Conservation (phyloP, 352 stramenopile genomes). For the Aphanomyces invadans region DNA sequence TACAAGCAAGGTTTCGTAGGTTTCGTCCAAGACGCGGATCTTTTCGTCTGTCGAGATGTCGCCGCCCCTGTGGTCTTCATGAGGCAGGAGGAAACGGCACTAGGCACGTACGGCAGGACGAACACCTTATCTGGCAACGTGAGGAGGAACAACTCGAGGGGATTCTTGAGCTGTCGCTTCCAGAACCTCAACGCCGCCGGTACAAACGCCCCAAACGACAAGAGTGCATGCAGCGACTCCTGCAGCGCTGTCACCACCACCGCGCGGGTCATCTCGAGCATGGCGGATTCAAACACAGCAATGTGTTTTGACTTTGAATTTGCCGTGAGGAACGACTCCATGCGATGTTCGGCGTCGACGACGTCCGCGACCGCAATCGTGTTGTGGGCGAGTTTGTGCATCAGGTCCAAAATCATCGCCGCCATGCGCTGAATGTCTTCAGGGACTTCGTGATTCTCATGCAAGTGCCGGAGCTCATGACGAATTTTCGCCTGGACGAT, state of each 20-base stretch:
- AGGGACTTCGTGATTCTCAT: not conserved
- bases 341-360: not conserved
- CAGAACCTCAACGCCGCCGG: constrained; percentile 3
- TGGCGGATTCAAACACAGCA: constrained; percentile 4
- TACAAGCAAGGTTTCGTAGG: constrained; percentile 3
- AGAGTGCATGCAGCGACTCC: not conserved
- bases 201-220: not conserved
- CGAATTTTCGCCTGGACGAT: constrained; percentile 4
- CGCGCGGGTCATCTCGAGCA: constrained; percentile 7
- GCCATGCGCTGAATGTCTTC: not conserved
- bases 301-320: not conserved
- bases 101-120: not conserved
- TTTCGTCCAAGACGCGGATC: constrained; percentile 12
- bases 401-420: not conserved
- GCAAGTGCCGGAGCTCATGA: not conserved
- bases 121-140: constrained; percentile 8
- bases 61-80: not conserved
- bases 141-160: not conserved
- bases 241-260: not conserved
- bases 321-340: not conserved
- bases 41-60: constrained; percentile 15
- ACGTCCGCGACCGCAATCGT: not conserved
- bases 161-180: constrained; percentile 18
- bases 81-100: too few relatives aligned
- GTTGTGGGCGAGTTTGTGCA: constrained; percentile 8